These are phyloP conservation scores for Nosema muscidifuracis DNA, from an alignment of 371 early-diverging fungal genomes.

Conservation along the genomic window DNA sequence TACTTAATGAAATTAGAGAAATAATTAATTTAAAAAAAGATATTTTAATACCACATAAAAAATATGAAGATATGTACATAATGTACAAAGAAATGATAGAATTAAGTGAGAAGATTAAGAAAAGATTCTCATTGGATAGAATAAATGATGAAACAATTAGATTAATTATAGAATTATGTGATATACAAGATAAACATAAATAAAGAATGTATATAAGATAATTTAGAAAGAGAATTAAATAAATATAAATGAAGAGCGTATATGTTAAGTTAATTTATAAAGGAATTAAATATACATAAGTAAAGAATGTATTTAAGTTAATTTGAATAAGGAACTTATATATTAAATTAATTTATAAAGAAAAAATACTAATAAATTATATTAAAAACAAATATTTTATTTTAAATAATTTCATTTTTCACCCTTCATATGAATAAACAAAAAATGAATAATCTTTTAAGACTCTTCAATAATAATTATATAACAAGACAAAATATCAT, in stretches of 20 bases:
- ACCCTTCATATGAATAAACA: slow-evolving; percentile 1
- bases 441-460: slow-evolving; percentile 14
- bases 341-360: too few species aligned
- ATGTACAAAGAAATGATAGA: not conserved
- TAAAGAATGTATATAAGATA: too few species aligned
- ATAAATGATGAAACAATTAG: not conserved
- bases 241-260: too few species aligned
- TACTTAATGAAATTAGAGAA: not conserved
- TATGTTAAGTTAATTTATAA: too few species aligned
- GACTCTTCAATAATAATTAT: slow-evolving; percentile 1
- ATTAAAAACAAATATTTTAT: not conserved
- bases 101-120: not conserved
- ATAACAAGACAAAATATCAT: slow-evolving; percentile 9
- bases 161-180: not conserved
- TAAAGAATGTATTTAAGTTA: too few species aligned
- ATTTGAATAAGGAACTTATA: too few species aligned
- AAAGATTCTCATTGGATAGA: not conserved
- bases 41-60: not conserved
- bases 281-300: too few species aligned
- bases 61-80: not conserved
- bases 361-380: too few species aligned
- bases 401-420: not conserved
- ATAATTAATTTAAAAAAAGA: not conserved
- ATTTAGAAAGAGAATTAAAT: too few species aligned
- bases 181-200: not conserved